Evolutionary conservation across 352 stramenopile species (phyloP), one percentile per base, ranked within the genome.

Genomic region (Phytophthora tubulina): DNA sequence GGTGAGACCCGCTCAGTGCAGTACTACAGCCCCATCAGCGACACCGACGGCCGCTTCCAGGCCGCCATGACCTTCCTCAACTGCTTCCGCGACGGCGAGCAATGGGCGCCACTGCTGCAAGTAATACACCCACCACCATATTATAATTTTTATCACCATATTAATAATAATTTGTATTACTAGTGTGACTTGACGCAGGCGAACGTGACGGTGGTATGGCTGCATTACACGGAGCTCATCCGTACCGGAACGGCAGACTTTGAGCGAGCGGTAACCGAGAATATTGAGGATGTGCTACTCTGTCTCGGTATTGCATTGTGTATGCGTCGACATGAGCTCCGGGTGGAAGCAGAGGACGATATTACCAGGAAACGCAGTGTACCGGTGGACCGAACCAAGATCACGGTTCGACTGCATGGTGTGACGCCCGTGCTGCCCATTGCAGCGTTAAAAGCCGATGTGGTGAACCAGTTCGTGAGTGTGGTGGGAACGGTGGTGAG

Each of bases 381-480:
- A 21, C 78, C 78, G 14, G 60, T 85, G 50, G 80, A 90, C 48
- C 70, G 79, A 3, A 78, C 76, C 21, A 91, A 91, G 73, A 84
- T 93, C 46, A 73, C 72, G 0, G 75, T 89, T 53, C 80, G 88
- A 27, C 62, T 97, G 13, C 75, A 93, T 13, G 72, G 87, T 36
- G 80, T 96, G 58, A 82, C 86, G n/a, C 85, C 88, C 0, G 70
- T 91, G 17, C 70, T 91, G 32, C 62, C 78, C 8, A 92, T 96
- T 75, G 80, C 80, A 6, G 76, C 85, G 33, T 71, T 97, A 35
- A 96, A 95, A 70, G 78, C 89, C 0, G 80, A 92, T 57, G 79
- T 91, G 21, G 79, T 96, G 33, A 87, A 89, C 55, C 82, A 92
- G 62, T 93, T 97, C 35, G 86, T 97, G 41, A 88, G 83, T 52